A percentile compares a stretch with the other conserved stretches of the same genome.
Evolutionary conservation across 352 stramenopile genomes (phyloP).

Genomic region (Phytophthora kernoviae): DNA sequence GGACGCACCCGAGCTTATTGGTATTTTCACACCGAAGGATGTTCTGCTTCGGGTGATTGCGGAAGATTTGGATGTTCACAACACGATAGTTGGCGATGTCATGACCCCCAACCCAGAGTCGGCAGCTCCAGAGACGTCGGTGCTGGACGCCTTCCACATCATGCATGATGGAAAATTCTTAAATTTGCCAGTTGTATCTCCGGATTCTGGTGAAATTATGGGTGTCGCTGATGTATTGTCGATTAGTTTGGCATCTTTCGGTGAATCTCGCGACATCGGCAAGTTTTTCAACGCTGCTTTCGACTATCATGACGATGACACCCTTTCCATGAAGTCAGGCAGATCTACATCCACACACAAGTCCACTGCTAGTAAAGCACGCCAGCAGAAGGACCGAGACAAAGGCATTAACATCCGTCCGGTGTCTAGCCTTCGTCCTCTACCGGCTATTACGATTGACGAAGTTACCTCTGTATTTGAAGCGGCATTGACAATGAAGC

Average conservation of each 20-base stretch:
- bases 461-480: constrained; percentile 88
- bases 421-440: constrained; percentile 82
- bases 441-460: constrained; percentile 74
- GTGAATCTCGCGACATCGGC: constrained; percentile 74
- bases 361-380: constrained; percentile 66
- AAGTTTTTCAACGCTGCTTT: constrained; percentile 84
- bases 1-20: constrained; percentile 80
- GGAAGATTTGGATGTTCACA: constrained; percentile 85
- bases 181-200: constrained; percentile 94
- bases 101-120: constrained; percentile 98
- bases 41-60: constrained; percentile 96
- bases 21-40: constrained; percentile 99
- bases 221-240: constrained; percentile 85
- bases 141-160: constrained; percentile 97
- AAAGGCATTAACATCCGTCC: constrained; percentile 79
- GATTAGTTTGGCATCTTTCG: constrained; percentile 78
- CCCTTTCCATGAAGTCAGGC: constrained; percentile 58
- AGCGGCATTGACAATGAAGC: constrained; percentile 89
- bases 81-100: constrained; percentile 88
- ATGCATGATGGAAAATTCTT: constrained; percentile 99
- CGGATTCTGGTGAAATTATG: constrained; percentile 69
- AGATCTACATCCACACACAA: constrained; percentile 57
- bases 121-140: constrained; percentile 92
- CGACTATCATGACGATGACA: constrained; percentile 67
- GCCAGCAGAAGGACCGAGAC: constrained; percentile 76